Evolutionary conservation across 345 rosid species (phyloP), one percentile per base, ranked within the genome.

Genomic region (Euclidium syriacum): DNA sequence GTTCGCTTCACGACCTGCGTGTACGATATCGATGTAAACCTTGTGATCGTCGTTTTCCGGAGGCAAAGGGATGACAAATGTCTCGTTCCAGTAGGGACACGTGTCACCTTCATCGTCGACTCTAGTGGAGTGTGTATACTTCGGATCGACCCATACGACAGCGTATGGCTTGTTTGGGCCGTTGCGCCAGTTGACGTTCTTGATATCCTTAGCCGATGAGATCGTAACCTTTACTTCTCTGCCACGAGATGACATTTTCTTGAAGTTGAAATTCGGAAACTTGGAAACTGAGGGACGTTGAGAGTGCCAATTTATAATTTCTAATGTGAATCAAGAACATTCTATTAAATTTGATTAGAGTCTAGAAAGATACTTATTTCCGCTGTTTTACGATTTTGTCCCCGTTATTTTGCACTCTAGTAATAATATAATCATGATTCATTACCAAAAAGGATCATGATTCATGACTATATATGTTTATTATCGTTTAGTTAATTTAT

Each of bases 161-260:
- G 82, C 89, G 78, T 85, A 91, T 3, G 95, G 86, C 65, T 63
- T 70, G 73, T 54, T 68, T 1, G 75, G 77, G 3, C 96, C 96
- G 58, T 85, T 33, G 43, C 95, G 95, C 98, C 98, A 85, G 71
- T 88, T 91, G 17, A 91, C 91, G 73, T 91, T 91, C 52, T 91
- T 91, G 36, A 86, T 75, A 42, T 88, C 83, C 43, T 73, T 83
- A 35, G 96, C 95, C 3, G 91, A 80, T 30, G 83, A 50, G 53
- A 88, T 15, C 6, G 78, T 83, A 6, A 88, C 71, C 30, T 85
- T 83, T 1, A 84, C 59, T 64, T 86, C 90, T 73, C 61, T 55
- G 7, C 59, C 77, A 0, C 65, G 72, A 1, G 58, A 60, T 20
- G 34, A 18, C 50, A 49, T 61, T 19, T 41, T 32, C 7, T 42